Percentiles rank a stretch among this genome's conserved stretches.
phyloP scores from a whole-genome alignment of 1,284 basidiomycete species.

The Thelephora terrestris region DNA sequence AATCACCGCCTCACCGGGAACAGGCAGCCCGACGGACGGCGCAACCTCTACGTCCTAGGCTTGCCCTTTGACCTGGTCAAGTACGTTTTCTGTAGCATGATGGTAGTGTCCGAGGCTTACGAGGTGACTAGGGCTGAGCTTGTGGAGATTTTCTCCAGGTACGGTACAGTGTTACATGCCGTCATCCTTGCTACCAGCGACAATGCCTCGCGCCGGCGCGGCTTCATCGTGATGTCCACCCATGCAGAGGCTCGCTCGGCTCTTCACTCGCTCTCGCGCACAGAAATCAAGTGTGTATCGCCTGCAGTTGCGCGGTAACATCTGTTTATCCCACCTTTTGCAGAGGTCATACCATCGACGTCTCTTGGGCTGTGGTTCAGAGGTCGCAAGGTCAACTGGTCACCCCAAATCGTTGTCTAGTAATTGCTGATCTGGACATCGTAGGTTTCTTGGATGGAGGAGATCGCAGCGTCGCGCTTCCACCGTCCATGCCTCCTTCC shows the following conservation, averaged over 20 bases:
- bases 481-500: conserved; percentile 24
- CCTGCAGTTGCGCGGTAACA: background rate
- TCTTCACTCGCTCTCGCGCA: conserved; percentile 54
- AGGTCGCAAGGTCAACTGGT: conserved; percentile 52
- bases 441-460: conserved; percentile 71
- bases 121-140: conserved; percentile 44
- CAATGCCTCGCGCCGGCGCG: conserved; percentile 67
- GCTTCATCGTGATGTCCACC: conserved; percentile 68
- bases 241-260: conserved; percentile 58
- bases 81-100: conserved; percentile 27
- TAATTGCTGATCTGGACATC: background rate
- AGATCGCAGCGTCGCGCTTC: conserved; percentile 53
- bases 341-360: conserved; percentile 61
- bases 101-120: background rate
- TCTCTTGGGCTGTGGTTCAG: conserved; percentile 77
- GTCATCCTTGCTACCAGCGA: conserved; percentile 74
- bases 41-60: conserved; percentile 73
- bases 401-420: background rate
- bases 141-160: conserved; percentile 45
- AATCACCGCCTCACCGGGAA: conserved; percentile 11
- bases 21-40: conserved; percentile 41
- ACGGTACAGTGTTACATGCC: conserved; percentile 57
- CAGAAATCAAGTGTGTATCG: conserved; percentile 48
- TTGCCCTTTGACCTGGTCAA: conserved; percentile 68
- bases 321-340: background rate